These are phyloP conservation scores for Peronosclerospora sorghi DNA, from an alignment of 352 stramenopile species.

Conservation along the genomic window DNA sequence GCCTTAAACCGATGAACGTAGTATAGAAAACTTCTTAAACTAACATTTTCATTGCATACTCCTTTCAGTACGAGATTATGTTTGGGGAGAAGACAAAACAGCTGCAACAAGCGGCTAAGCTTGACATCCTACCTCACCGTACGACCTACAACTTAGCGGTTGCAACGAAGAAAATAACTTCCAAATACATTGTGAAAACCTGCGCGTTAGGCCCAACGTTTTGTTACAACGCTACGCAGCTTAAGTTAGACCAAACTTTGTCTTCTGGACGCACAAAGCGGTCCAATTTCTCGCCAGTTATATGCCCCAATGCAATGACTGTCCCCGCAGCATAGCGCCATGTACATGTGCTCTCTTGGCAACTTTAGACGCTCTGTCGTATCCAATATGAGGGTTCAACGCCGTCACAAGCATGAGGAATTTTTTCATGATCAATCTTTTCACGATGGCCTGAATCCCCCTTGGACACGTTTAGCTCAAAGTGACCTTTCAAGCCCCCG, in stretches of 20 bases:
- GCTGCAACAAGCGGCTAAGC: too few species aligned
- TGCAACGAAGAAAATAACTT: neutral
- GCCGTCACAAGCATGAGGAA: conserved; percentile 96
- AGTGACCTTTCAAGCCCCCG: conserved; percentile 90
- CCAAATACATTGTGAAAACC: neutral
- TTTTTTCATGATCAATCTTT: conserved; percentile 91
- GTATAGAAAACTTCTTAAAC: too few species aligned
- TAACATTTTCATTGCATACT: too few species aligned
- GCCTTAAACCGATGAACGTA: too few species aligned
- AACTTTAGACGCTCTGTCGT: conserved; percentile 94
- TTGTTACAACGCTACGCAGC: neutral
- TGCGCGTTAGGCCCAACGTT: neutral
- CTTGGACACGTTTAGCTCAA: conserved; percentile 98
- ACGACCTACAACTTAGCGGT: too few species aligned
- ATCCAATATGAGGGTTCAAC: conserved; percentile 94
- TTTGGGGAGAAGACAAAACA: too few species aligned
- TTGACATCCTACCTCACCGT: too few species aligned
- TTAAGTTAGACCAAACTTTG: conserved; percentile 90
- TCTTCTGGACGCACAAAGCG: conserved; percentile 90
- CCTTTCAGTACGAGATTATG: too few species aligned
- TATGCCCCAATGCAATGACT: conserved; percentile 78
- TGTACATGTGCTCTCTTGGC: conserved; percentile 94
- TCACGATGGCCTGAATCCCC: conserved; percentile 83
- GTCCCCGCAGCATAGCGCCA: conserved; percentile 86
- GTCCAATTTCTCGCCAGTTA: conserved; percentile 93